Evolutionary conservation across 352 stramenopile genomes (phyloP), one percentile per base, ranked within the genome.

Genomic region (Globisporangium uncinulatum): DNA sequence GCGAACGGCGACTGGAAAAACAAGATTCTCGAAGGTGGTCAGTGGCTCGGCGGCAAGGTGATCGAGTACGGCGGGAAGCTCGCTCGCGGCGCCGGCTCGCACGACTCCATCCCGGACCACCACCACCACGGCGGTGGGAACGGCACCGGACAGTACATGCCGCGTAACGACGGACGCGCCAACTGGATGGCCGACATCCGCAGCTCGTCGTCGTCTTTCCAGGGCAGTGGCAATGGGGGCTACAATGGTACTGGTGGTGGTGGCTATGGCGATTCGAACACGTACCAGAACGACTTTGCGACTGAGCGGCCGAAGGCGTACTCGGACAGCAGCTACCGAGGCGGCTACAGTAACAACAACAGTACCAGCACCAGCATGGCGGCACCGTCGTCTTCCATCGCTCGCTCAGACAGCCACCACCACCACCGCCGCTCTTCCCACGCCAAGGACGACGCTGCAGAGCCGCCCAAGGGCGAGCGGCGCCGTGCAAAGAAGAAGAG

Each of bases 151-250:
- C 56, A 64, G 48, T 65, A 86, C 21, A 69, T 75, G 65, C 73
- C 79, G 37, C 59, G 73, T 41, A 89, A 89, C 62, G 79, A 89
- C 61, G 79, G 79, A 61, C 79, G 79, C 44, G 79, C 79, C 29
- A 87, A 81, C 64, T 89, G 79, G 79, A 89, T 89, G 79, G 79
- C 76, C 0, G 76, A 89, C 56, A 89, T 89, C 54, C 76, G 79
- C 20, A 81, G 65, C 54, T 71, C 67, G 31, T 68, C 66, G 41
- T 76, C 74, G 11, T 80, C 74, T 41, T 73, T 62, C n/a, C 66
- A 56, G 2, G 64, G 56, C 31, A 53, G 15, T 15, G 51, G 54
- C 4, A 29, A 29, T 4, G 24, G 24, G 24, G 47, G 57, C 6
- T 69, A 63, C 60, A 74, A 56, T 21, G 65, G 52, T 34, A 34